A percentile compares a stretch with the other conserved stretches of the same genome.
Conservation (phyloP, 208 protist genomes). For the Trypanosoma grayi region DNA sequence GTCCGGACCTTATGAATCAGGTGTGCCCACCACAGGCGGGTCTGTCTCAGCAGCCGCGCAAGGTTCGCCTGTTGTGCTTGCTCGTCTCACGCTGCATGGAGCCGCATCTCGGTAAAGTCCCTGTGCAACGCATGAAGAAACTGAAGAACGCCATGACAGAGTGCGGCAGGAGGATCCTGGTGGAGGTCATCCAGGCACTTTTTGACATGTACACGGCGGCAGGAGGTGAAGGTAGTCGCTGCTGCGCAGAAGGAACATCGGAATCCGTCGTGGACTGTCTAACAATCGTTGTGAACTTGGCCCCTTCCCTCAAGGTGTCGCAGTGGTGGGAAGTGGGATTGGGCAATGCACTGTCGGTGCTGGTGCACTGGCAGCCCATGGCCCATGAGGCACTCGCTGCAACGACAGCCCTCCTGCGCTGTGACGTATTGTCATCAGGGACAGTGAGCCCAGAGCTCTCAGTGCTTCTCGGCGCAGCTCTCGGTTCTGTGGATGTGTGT, state of each 20-base stretch:
- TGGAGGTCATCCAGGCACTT: slow-evolving; percentile 38
- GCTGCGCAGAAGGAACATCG: slow-evolving; percentile 28
- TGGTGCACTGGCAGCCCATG: slow-evolving; percentile 56
- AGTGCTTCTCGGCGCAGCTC: slow-evolving; percentile 17
- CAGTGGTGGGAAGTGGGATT: slow-evolving; percentile 54
- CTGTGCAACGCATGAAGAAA: slow-evolving; percentile 34
- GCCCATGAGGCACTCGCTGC: slow-evolving; percentile 36
- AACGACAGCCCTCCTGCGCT: slow-evolving; percentile 35
- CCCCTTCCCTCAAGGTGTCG: slow-evolving; percentile 28
- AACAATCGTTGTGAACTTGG: slow-evolving; percentile 30
- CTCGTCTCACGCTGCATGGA: slow-evolving; percentile 39
- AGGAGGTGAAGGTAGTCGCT: slow-evolving; percentile 31
- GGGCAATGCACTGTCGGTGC: slow-evolving; percentile 42
- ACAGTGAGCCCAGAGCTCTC: slow-evolving; percentile 13
- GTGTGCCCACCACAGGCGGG: slow-evolving; percentile 21
- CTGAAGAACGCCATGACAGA: slow-evolving; percentile 29
- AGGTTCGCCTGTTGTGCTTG: slow-evolving; percentile 44
- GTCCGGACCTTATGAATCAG: slow-evolving; percentile 15
- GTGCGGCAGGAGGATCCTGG: slow-evolving; percentile 32
- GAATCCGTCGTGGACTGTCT: slow-evolving; percentile 36
- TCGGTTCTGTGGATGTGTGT: slow-evolving; percentile 22
- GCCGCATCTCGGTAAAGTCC: slow-evolving; percentile 56
- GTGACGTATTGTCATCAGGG: slow-evolving; percentile 16
- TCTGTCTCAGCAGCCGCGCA: slow-evolving; percentile 20
- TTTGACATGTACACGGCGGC: slow-evolving; percentile 56